Percentiles rank a stretch among this genome's conserved stretches.
These are phyloP conservation scores for Annona cherimola DNA, from an alignment of 164 flowering plant genomes.

Conservation along the genomic window DNA sequence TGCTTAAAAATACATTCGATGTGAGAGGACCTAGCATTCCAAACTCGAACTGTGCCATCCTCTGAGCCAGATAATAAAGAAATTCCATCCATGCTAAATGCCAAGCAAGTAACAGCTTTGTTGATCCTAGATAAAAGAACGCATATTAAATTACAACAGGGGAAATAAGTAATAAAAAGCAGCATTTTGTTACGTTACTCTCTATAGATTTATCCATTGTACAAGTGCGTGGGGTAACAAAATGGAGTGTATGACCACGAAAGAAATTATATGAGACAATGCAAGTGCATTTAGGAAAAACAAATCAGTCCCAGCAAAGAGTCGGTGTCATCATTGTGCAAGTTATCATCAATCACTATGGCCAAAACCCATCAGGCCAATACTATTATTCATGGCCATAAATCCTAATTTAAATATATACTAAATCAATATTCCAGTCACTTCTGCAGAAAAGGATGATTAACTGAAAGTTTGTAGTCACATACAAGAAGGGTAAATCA, in stretches of 20 bases:
- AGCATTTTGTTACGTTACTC: no score
- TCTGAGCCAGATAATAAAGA: conserved; percentile 75
- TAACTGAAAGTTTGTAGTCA: no score
- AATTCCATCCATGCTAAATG: conserved; percentile 47
- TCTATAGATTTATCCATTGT: no score
- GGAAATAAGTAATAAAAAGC: neutral
- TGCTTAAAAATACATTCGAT: conserved; percentile 60
- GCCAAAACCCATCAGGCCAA: neutral
- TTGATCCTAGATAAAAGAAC: conserved; percentile 35
- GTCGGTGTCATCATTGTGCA: neutral
- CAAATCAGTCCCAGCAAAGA: neutral
- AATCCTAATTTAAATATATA: neutral
- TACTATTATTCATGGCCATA: neutral
- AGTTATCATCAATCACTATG: neutral
- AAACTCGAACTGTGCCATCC: conserved; percentile 72
- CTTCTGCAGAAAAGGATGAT: neutral
- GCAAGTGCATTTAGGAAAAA: neutral
- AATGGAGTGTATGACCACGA: no score
- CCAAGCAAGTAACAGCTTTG: conserved; percentile 69
- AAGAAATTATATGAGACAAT: neutral
- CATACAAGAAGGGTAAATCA: no score
- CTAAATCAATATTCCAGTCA: neutral
- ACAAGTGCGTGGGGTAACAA: no score
- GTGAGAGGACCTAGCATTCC: conserved; percentile 56
- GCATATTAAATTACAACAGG: neutral